These are phyloP conservation scores for Linnemannia schmuckeri DNA, from an alignment of 192 early-diverging fungal species.

Conservation along the genomic window DNA sequence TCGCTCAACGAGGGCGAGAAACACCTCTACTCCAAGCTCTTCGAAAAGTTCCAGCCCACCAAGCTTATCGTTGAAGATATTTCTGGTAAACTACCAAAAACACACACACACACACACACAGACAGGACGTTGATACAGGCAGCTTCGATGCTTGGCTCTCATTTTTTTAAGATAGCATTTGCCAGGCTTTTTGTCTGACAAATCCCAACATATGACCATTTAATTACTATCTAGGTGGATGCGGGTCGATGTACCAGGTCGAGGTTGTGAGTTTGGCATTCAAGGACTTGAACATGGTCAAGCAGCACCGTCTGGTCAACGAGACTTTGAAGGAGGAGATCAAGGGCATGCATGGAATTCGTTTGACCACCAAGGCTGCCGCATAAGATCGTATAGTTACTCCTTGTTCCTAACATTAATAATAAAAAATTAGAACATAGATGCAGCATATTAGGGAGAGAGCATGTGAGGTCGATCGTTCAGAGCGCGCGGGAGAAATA, in stretches of 20 bases:
- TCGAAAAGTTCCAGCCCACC: slow-evolving; percentile 73
- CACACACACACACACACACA: neutral
- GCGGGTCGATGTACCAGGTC: slow-evolving; percentile 97
- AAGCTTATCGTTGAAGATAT: slow-evolving; percentile 84
- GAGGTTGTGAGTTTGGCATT: slow-evolving; percentile 86
- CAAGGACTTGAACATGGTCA: slow-evolving; percentile 80
- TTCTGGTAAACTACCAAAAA: slow-evolving; percentile 80
- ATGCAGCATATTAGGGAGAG: too few species aligned
- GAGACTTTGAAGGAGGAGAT: slow-evolving; percentile 90
- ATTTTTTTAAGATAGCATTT: neutral
- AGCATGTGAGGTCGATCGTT: too few species aligned
- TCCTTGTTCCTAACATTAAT: neutral
- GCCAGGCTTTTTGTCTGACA: neutral
- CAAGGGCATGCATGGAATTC: slow-evolving; percentile 93
- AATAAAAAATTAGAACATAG: too few species aligned
- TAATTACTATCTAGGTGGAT: slow-evolving; percentile 75
- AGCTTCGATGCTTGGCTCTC: too few species aligned
- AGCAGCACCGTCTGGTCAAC: slow-evolving; percentile 94
- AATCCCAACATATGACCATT: neutral
- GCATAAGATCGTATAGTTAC: neutral
- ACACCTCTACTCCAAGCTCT: slow-evolving; percentile 82
- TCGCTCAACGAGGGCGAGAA: slow-evolving; percentile 74
- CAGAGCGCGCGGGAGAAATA: too few species aligned
- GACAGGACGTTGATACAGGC: too few species aligned
- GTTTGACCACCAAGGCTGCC: slow-evolving; percentile 58